Conservation (phyloP, 2,329 filamentous ascomycete species). For the Cordyceps sp. region DNA sequence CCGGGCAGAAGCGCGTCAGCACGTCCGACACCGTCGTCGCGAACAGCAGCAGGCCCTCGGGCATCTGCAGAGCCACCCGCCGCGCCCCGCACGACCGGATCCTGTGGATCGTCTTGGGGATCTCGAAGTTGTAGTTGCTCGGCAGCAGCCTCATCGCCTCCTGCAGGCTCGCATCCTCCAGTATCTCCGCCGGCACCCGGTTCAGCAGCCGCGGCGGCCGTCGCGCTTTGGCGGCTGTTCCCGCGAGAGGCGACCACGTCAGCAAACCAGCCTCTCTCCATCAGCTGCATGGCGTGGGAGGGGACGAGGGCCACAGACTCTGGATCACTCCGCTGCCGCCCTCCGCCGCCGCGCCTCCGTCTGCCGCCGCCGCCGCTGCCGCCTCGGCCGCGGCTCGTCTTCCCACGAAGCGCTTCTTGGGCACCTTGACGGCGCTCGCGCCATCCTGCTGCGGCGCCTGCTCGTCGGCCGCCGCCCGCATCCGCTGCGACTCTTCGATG, state of each 20-base stretch:
- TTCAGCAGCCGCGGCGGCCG: slow-evolving; percentile 70
- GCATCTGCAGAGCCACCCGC: slow-evolving; percentile 88
- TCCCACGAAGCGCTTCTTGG: slow-evolving; percentile 86
- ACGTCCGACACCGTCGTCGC: slow-evolving; percentile 97
- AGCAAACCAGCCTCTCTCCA: neutral
- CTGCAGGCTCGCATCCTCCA: slow-evolving; percentile 72
- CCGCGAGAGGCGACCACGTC: neutral
- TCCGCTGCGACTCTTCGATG: slow-evolving; percentile 33
- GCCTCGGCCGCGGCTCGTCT: slow-evolving; percentile 54
- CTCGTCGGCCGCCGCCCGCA: too few relatives aligned
- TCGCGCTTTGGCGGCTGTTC: slow-evolving; percentile 50
- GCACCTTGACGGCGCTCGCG: slow-evolving; percentile 38
- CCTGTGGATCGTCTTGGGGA: slow-evolving; percentile 93
- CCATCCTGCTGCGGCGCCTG: too few relatives aligned
- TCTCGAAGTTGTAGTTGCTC: slow-evolving; percentile 95
- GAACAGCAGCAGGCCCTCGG: slow-evolving; percentile 86
- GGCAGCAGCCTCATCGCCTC: slow-evolving; percentile 76
- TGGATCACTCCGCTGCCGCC: slow-evolving; percentile 17
- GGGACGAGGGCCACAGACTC: slow-evolving; percentile 28
- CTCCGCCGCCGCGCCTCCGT: slow-evolving; percentile 10
- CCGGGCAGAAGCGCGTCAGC: slow-evolving; percentile 81
- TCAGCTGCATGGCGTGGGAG: neutral
- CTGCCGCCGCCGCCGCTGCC: slow-evolving; percentile 33
- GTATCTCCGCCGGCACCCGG: slow-evolving; percentile 74
- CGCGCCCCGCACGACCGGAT: slow-evolving; percentile 67